A percentile compares a stretch with the other conserved stretches of the same genome.
Conservation (phyloP, 176 grass and related monocot genomes). For the Aegilops longissima region DNA sequence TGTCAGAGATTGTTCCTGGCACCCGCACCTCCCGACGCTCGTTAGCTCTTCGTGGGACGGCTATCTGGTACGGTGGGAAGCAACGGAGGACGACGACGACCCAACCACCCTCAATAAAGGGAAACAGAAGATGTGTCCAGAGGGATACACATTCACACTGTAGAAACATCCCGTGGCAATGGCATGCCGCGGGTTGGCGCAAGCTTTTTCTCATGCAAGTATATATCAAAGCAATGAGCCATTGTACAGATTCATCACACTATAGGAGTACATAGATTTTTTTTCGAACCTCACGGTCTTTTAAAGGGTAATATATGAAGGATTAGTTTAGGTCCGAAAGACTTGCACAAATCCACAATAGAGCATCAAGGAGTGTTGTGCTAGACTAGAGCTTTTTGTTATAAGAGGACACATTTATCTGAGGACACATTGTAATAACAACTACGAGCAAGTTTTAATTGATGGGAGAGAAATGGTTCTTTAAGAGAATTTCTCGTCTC, state of each 20-base stretch:
- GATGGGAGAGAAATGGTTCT: no score
- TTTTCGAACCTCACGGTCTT: not conserved
- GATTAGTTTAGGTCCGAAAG: not conserved
- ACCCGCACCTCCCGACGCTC: constrained; percentile 59
- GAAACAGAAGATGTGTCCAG: constrained; percentile 22
- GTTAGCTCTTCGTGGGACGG: constrained; percentile 90
- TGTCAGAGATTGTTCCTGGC: constrained; percentile 94
- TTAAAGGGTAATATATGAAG: not conserved
- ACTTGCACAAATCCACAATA: not conserved
- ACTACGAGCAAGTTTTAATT: no score
- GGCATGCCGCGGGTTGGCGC: no score
- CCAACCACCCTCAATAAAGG: constrained; percentile 29
- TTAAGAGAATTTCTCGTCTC: no score
- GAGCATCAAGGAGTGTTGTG: not conserved
- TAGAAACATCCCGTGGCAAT: constrained; percentile 8
- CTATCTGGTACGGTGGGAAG: constrained; percentile 68
- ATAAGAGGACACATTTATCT: not conserved
- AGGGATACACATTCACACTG: constrained; percentile 43
- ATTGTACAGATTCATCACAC: not conserved
- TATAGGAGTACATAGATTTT: not conserved
- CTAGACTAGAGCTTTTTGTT: not conserved
- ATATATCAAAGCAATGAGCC: not conserved
- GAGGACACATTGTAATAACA: not conserved
- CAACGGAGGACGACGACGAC: constrained; percentile 34
- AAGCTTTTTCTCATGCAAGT: not conserved